Conservation (phyloP, 352 stramenopile species). For the Pythium aristosporum region DNA sequence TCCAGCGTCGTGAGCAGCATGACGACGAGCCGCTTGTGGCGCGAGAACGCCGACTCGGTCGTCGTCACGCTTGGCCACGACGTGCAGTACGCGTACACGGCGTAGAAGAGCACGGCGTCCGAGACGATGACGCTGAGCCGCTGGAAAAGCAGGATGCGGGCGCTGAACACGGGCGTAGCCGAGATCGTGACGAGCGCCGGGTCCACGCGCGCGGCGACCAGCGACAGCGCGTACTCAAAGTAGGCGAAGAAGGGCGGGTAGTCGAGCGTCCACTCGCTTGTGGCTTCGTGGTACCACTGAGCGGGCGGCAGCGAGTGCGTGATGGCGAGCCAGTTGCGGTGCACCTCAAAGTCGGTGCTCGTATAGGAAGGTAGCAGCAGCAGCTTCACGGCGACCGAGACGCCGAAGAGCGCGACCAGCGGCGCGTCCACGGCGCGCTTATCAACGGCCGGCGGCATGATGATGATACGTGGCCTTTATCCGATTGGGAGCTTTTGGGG, state of each 20-base stretch:
- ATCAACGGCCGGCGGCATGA: slow-evolving; percentile 3
- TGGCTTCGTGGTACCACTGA: slow-evolving; percentile 95
- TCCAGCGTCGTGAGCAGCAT: slow-evolving; percentile 91
- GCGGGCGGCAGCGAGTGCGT: slow-evolving; percentile 85
- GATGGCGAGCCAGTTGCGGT: slow-evolving; percentile 98
- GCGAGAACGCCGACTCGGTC: slow-evolving; percentile 60
- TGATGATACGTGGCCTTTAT: not conserved
- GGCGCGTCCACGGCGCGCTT: slow-evolving; percentile 32
- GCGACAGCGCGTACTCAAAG: slow-evolving; percentile 92
- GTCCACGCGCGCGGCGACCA: slow-evolving; percentile 57
- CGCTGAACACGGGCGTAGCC: slow-evolving; percentile 52
- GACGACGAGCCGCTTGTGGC: slow-evolving; percentile 60
- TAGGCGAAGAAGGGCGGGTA: slow-evolving; percentile 98
- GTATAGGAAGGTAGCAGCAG: slow-evolving; percentile 92
- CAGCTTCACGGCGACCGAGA: slow-evolving; percentile 76
- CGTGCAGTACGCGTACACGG: slow-evolving; percentile 68
- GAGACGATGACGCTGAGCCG: slow-evolving; percentile 90
- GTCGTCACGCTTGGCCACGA: slow-evolving; percentile 82
- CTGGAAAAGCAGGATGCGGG: slow-evolving; percentile 88
- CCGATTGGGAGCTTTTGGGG: not conserved
- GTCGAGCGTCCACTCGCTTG: slow-evolving; percentile 97
- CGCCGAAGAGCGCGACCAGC: slow-evolving; percentile 47
- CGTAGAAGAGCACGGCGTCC: slow-evolving; percentile 90
- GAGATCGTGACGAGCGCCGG: slow-evolving; percentile 66
- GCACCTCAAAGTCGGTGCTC: slow-evolving; percentile 98